Conservation (phyloP, 1,284 basidiomycete genomes). For the Mycosarcoma maydis region DNA sequence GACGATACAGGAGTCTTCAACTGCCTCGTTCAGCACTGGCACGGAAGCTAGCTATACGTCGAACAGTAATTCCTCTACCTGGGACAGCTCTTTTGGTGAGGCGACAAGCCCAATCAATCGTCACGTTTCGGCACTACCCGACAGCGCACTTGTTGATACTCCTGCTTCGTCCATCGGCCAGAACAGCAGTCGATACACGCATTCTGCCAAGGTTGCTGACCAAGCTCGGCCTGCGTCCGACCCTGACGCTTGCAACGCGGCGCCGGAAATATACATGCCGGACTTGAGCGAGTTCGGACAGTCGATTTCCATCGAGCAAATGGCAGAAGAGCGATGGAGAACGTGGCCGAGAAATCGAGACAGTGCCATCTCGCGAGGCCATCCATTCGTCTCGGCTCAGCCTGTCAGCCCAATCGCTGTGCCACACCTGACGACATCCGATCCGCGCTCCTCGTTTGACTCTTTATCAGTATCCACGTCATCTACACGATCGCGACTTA, state of each 20-base stretch:
- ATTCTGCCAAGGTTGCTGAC: background rate
- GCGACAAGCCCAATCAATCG: background rate
- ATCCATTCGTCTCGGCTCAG: background rate
- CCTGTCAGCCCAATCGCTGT: background rate
- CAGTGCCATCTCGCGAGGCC: background rate
- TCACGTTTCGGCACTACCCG: background rate
- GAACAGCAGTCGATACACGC: background rate
- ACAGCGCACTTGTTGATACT: background rate
- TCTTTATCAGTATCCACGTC: slow-evolving; percentile 12
- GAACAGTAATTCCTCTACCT: slow-evolving; percentile 10
- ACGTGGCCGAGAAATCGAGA: slow-evolving; percentile 28
- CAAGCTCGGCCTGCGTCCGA: background rate
- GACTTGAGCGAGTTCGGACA: slow-evolving; percentile 45
- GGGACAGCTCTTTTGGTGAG: slow-evolving; percentile 26
- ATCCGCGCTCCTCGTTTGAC: slow-evolving; percentile 8
- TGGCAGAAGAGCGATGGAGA: slow-evolving; percentile 38
- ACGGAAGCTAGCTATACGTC: slow-evolving; percentile 19
- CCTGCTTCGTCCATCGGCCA: slow-evolving; percentile 24
- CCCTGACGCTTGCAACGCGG: background rate
- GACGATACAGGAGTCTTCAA: slow-evolving; percentile 3
- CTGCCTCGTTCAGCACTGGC: slow-evolving; percentile 14
- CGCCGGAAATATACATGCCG: slow-evolving; percentile 19
- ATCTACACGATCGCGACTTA: slow-evolving; percentile 17
- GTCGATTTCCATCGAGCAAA: slow-evolving; percentile 36
- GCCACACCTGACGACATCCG: background rate